phyloP scores from a whole-genome alignment of 2,329 filamentous ascomycete species.

The Fusarium verticillioides region DNA sequence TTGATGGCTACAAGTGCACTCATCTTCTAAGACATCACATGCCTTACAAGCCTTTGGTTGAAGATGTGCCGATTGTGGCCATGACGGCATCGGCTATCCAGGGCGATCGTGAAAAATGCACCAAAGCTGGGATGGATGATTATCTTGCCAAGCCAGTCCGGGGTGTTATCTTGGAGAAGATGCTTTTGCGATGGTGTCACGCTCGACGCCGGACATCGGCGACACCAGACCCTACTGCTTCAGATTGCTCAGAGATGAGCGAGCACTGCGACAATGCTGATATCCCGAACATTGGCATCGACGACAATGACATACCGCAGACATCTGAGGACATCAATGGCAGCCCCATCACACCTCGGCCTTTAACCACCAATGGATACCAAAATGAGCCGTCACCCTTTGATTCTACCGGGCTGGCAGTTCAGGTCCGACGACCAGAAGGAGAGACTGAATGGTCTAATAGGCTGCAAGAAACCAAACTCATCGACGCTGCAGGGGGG shows the following conservation, averaged over 20 bases:
- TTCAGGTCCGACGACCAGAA: constrained; percentile 50
- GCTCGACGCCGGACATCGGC: constrained; percentile 42
- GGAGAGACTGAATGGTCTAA: constrained; percentile 55
- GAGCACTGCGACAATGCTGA: constrained; percentile 57
- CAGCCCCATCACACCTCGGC: constrained; percentile 55
- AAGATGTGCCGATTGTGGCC: constrained; percentile 78
- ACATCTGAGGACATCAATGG: constrained; percentile 46
- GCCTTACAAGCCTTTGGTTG: constrained; percentile 69
- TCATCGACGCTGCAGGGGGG: constrained; percentile 59
- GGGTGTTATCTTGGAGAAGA: constrained; percentile 73
- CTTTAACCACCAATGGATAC: constrained; percentile 51
- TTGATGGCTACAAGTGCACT: constrained; percentile 82
- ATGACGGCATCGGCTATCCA: constrained; percentile 85
- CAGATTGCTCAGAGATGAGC: constrained; percentile 59
- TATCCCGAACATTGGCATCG: constrained; percentile 53
- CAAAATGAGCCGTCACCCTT: constrained; percentile 57
- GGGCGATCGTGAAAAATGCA: constrained; percentile 79
- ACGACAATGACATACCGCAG: constrained; percentile 38
- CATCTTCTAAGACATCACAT: constrained; percentile 76
- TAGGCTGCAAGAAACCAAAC: constrained; percentile 59
- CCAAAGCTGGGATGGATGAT: constrained; percentile 80
- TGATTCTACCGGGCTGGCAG: constrained; percentile 51
- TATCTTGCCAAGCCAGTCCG: constrained; percentile 80
- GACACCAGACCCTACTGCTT: constrained; percentile 46
- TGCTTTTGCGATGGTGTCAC: constrained; percentile 75